Evolutionary conservation across 306 rosid species (phyloP).

Genomic region (Quercus ilex): DNA sequence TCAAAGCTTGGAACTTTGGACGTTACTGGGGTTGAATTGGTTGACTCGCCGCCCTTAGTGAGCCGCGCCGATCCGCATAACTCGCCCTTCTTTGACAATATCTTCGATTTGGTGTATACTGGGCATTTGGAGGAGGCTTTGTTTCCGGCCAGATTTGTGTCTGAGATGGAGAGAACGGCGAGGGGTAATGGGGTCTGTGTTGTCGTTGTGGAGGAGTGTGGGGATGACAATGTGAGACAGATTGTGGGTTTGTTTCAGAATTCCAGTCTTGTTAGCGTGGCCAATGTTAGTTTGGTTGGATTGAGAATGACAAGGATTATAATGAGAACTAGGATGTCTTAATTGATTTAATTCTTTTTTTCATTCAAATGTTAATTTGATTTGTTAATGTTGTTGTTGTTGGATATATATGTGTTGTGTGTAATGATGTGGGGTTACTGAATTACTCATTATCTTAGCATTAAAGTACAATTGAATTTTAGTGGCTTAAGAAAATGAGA

Average conservation of each 20-base stretch:
- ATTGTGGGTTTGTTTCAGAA: constrained; percentile 57
- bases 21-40: constrained; percentile 71
- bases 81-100: constrained; percentile 62
- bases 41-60: constrained; percentile 77
- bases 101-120: constrained; percentile 61
- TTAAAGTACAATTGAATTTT: background rate
- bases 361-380: background rate
- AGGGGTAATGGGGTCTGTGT: constrained; percentile 52
- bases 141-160: constrained; percentile 59
- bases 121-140: constrained; percentile 63
- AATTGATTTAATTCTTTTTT: constrained; percentile 4
- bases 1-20: constrained; percentile 48
- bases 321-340: constrained; percentile 41
- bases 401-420: background rate
- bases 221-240: constrained; percentile 40
- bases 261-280: constrained; percentile 44
- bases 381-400: background rate
- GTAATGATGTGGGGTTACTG: background rate
- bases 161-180: constrained; percentile 82
- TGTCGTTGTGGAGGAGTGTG: constrained; percentile 58
- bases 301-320: constrained; percentile 67
- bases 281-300: constrained; percentile 55
- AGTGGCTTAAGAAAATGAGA: background rate
- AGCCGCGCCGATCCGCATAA: constrained; percentile 78
- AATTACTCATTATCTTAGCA: background rate